A percentile compares a stretch with the other conserved stretches of the same genome.
Evolutionary conservation across 2,329 filamentous ascomycete species (phyloP).

Genomic region (Ophiostoma sp.): DNA sequence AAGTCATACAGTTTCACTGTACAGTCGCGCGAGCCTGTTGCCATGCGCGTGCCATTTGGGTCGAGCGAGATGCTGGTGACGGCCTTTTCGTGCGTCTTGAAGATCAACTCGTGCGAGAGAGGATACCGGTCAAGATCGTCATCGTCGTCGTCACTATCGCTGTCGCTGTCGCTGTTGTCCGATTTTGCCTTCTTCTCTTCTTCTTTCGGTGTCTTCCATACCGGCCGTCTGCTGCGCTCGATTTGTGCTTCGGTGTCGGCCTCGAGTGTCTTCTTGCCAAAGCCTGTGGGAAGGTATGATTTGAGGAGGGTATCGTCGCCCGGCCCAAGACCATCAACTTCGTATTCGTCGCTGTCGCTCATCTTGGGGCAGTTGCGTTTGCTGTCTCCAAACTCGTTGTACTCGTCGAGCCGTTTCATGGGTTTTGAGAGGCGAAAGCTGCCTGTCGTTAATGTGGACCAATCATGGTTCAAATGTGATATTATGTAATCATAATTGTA

Average conservation of each 20-base stretch:
- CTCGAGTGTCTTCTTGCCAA: conserved; percentile 73
- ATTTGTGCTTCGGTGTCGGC: conserved; percentile 75
- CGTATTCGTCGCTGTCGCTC: conserved; percentile 53
- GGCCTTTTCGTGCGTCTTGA: conserved; percentile 87
- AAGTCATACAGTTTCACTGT: conserved; percentile 92
- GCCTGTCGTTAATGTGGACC: background rate
- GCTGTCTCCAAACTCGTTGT: background rate
- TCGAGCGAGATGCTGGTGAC: conserved; percentile 82
- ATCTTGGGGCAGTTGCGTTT: background rate
- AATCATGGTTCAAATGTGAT: background rate
- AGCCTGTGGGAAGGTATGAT: conserved; percentile 72
- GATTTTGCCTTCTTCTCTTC: conserved; percentile 24
- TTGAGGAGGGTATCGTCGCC: conserved; percentile 64
- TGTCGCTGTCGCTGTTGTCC: conserved; percentile 33
- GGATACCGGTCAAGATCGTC: conserved; percentile 84
- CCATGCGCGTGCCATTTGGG: conserved; percentile 73
- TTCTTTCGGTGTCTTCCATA: conserved; percentile 35
- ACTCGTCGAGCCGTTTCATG: background rate
- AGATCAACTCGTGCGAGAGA: conserved; percentile 82
- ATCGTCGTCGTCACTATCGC: conserved; percentile 52
- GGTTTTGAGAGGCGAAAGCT: background rate
- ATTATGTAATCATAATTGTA: background rate
- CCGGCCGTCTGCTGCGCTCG: conserved; percentile 64
- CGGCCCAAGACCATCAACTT: conserved; percentile 49
- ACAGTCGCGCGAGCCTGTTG: conserved; percentile 89